Evolutionary conservation across 2,329 filamentous ascomycete species (phyloP).

Genomic region (Leptographium wingfieldii): DNA sequence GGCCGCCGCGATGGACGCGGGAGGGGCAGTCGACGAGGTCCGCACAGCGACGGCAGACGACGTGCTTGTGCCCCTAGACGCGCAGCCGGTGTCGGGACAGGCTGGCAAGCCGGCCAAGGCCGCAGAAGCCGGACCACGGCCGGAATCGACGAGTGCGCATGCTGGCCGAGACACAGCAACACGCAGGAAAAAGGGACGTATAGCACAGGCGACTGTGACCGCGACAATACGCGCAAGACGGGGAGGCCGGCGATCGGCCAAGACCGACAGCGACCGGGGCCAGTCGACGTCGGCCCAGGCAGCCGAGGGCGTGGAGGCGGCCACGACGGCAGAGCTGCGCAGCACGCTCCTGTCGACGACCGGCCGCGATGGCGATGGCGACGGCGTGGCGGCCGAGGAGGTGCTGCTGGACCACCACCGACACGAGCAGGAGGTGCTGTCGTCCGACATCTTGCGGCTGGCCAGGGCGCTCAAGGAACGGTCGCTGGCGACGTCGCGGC

Average conservation of each 20-base stretch:
- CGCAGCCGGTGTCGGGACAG: not conserved
- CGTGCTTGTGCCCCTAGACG: slow-evolving; percentile 28
- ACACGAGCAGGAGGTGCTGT: slow-evolving; percentile 70
- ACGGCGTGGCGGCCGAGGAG: slow-evolving; percentile 44
- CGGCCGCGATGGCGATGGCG: not conserved
- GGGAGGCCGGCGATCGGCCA: not conserved
- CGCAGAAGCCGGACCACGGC: not conserved
- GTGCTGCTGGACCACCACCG: slow-evolving; percentile 64
- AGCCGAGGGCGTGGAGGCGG: slow-evolving; percentile 16
- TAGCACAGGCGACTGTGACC: not conserved
- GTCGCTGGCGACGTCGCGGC: slow-evolving; percentile 56
- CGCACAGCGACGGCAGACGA: slow-evolving; percentile 31
- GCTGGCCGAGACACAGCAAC: not conserved
- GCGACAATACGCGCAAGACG: not conserved
- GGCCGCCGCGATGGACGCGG: slow-evolving; percentile 13
- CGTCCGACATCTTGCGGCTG: slow-evolving; percentile 68
- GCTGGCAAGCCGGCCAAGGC: not conserved
- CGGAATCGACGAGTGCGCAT: slow-evolving; percentile 30
- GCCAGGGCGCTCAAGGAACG: slow-evolving; percentile 66
- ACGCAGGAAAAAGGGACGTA: not conserved
- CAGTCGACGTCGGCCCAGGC: slow-evolving; percentile 1
- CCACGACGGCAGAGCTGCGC: slow-evolving; percentile 22
- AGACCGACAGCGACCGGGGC: not conserved
- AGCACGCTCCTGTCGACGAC: slow-evolving; percentile 12
- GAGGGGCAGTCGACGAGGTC: slow-evolving; percentile 25